Evolutionary conservation across 2,329 filamentous ascomycete genomes (phyloP), one percentile per base, ranked within the genome.

Genomic region (Whalleya microplaca): DNA sequence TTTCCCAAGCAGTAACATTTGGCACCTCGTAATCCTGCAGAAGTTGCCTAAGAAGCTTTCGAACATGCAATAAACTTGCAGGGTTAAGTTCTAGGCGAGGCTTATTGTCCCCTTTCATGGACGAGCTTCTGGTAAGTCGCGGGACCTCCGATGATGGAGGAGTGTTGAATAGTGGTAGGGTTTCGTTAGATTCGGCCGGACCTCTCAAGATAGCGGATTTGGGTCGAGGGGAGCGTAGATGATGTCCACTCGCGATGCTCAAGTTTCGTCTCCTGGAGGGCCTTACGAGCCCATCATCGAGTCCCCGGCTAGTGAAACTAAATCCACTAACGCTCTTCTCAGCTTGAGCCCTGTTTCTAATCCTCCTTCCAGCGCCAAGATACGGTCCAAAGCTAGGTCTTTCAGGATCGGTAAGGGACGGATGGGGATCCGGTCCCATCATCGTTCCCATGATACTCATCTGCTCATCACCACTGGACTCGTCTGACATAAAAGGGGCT

Each of bases 401-500:
- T 59, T 96, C 93, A 51, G 85, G 84, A 48, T 96, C 92, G 21
- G 84, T 83, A 58, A 84, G 89, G 18, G 86, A 81, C 16, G 86
- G 82, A 10, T 85, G 80, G 19, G 84, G 76, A 55, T 88, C 86
- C 45, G 83, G 82, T 54, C 83, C 85, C n/a, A 92, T 79, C 76
- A 89, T 82, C 6, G 84, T 86, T 1, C 90, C 87, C 73, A 96
- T 90, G 12, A 97, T 88, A 68, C 89, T 93, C 75, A 93, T 88
- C 66, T 96, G 91, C 63, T 99, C 93, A 66, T 96, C 93, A 40
- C 90, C 94, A 66, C 92, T 97, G 1, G 93, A 96, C 46, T 91
- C 92, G 71, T 99, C 95, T 6, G 95, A 99, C 81, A 99, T 90
- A 74, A 96, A 99, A 32, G 92, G 90, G 4, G 93, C 94, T 51